A percentile compares a stretch with the other conserved stretches of the same genome.
Conservation (phyloP, 2,329 filamentous ascomycete genomes). For the Capronia coronata region DNA sequence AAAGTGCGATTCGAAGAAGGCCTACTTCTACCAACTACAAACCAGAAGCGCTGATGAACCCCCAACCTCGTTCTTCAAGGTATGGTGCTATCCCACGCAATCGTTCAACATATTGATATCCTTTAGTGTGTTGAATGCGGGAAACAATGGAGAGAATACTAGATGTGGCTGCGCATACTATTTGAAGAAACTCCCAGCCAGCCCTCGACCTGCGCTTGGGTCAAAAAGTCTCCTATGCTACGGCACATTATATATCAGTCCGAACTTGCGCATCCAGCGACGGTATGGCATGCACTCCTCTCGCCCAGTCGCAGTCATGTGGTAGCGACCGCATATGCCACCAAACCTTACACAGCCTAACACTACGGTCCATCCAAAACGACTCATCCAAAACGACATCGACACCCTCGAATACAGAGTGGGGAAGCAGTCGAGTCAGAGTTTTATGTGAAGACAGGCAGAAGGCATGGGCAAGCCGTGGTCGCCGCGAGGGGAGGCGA, state of each 20-base stretch:
- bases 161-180: background rate
- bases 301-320: background rate
- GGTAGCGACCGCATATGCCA: background rate
- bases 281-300: background rate
- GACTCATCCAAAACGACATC: too few relatives aligned
- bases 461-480: background rate
- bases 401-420: too few relatives aligned
- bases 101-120: constrained; percentile 20
- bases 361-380: too few relatives aligned
- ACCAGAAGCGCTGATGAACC: constrained; percentile 97
- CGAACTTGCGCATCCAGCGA: background rate
- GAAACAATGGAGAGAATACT: constrained; percentile 46
- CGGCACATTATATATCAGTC: background rate
- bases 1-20: constrained; percentile 72
- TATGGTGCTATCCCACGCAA: constrained; percentile 35
- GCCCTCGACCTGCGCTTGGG: background rate
- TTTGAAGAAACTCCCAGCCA: background rate
- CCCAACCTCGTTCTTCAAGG: constrained; percentile 94
- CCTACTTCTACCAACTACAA: constrained; percentile 94
- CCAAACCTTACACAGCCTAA: too few relatives aligned
- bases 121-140: constrained; percentile 42
- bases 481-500: too few relatives aligned
- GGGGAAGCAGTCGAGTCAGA: too few relatives aligned
- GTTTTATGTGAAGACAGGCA: too few relatives aligned
- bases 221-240: background rate